These are phyloP conservation scores for Akanthomyces muscarius DNA, from an alignment of 2,329 filamentous ascomycete genomes.

Conservation along the genomic window DNA sequence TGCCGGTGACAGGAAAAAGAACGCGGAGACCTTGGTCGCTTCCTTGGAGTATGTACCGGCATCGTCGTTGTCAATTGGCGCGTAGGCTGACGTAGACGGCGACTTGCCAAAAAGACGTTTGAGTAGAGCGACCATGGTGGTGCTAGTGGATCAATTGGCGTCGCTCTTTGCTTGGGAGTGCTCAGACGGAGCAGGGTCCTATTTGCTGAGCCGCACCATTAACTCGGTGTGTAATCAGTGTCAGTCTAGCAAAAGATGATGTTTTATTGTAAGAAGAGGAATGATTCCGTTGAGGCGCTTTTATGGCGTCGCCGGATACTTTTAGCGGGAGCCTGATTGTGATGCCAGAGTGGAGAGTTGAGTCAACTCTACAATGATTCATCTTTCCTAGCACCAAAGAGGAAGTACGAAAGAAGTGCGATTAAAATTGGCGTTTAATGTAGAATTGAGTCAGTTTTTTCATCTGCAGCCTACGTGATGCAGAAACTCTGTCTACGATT, in stretches of 20 bases:
- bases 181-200: neutral
- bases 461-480: too few species aligned
- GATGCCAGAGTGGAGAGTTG: constrained; percentile 1
- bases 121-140: neutral
- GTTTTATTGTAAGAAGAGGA: neutral
- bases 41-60: neutral
- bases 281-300: neutral
- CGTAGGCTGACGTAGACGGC: neutral
- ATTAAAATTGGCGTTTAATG: neutral
- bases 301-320: neutral
- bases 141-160: neutral
- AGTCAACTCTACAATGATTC: neutral
- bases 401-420: neutral
- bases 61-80: neutral
- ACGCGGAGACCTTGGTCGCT: neutral
- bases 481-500: neutral
- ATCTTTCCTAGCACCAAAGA: neutral
- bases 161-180: neutral
- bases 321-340: neutral
- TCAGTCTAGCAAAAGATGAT: neutral
- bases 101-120: constrained; percentile 1
- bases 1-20: constrained; percentile 11
- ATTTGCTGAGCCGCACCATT: too few species aligned
- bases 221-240: neutral
- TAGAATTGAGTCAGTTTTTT: neutral